Conservation (phyloP, 208 protist genomes). For the Trypanosoma mega region DNA sequence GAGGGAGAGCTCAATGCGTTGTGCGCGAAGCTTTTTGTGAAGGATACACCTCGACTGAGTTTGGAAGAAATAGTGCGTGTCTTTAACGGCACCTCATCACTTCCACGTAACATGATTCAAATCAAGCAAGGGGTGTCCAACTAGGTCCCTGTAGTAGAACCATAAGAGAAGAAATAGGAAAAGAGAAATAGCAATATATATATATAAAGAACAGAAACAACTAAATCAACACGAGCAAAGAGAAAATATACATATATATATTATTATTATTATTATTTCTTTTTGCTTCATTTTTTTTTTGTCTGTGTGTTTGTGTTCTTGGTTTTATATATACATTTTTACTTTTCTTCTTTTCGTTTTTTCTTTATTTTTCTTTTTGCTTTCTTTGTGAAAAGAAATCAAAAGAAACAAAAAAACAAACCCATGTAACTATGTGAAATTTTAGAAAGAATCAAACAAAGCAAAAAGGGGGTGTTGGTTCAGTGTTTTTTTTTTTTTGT, state of each 20-base stretch:
- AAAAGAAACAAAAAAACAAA: background rate
- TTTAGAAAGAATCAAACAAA: background rate
- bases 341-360: background rate
- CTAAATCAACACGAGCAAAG: background rate
- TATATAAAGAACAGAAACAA: background rate
- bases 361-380: background rate
- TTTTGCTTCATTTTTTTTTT: constrained; percentile 1
- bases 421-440: background rate
- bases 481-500: no score
- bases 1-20: constrained; percentile 77
- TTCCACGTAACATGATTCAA: constrained; percentile 60
- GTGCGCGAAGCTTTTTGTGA: constrained; percentile 70
- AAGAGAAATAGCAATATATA: background rate
- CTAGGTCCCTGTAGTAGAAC: constrained; percentile 18
- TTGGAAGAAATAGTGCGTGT: constrained; percentile 84
- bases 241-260: background rate
- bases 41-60: constrained; percentile 51
- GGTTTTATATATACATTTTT: constrained; percentile 2
- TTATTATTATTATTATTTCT: constrained; percentile 7
- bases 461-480: no score
- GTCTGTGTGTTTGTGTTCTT: no score
- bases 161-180: background rate
- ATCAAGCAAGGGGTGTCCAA: constrained; percentile 54
- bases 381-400: background rate
- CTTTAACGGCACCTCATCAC: constrained; percentile 86